A percentile compares a stretch with the other conserved stretches of the same genome.
phyloP scores from a whole-genome alignment of 2,329 filamentous ascomycete genomes.

The Albophoma yamanashiensis region DNA sequence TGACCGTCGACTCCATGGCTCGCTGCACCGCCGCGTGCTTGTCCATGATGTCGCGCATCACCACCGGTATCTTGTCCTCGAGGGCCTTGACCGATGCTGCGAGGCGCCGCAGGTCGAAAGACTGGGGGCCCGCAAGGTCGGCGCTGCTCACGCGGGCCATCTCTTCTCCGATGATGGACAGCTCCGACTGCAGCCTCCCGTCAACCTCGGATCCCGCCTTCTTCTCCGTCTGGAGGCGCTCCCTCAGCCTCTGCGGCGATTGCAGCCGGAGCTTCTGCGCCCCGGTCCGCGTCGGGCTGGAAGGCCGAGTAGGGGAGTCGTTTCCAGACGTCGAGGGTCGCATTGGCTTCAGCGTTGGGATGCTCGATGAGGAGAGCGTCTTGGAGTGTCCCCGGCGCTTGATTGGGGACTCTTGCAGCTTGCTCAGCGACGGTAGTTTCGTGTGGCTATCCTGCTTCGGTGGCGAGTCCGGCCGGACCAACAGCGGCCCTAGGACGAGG shows the following conservation, averaged over 20 bases:
- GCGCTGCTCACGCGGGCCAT: conserved; percentile 48
- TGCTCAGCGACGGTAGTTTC: conserved; percentile 7
- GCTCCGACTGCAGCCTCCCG: conserved; percentile 58
- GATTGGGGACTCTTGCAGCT: conserved; percentile 10
- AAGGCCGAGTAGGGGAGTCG: conserved; percentile 12
- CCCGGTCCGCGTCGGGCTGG: conserved; percentile 19
- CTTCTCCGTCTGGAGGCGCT: conserved; percentile 77
- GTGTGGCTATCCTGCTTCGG: conserved; percentile 6
- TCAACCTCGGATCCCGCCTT: conserved; percentile 61
- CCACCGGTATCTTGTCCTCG: conserved; percentile 52
- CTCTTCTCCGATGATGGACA: conserved; percentile 72
- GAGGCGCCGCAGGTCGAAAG: conserved; percentile 36
- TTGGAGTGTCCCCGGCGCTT: conserved; percentile 31
- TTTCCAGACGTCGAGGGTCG: conserved; percentile 13
- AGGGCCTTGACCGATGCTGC: conserved; percentile 51
- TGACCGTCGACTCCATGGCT: conserved; percentile 62
- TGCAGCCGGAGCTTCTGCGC: conserved; percentile 54
- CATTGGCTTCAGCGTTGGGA: conserved; percentile 39
- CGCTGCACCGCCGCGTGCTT: conserved; percentile 54
- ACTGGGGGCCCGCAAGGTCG: conserved; percentile 15
- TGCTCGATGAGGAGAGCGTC: conserved; percentile 41
- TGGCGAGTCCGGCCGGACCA: conserved; percentile 5
- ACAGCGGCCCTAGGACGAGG: conserved; percentile 1
- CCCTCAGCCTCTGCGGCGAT: conserved; percentile 65
- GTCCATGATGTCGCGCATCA: conserved; percentile 47